Conservation (phyloP, 768 basidiomycete species). For the Paxillus involutus region DNA sequence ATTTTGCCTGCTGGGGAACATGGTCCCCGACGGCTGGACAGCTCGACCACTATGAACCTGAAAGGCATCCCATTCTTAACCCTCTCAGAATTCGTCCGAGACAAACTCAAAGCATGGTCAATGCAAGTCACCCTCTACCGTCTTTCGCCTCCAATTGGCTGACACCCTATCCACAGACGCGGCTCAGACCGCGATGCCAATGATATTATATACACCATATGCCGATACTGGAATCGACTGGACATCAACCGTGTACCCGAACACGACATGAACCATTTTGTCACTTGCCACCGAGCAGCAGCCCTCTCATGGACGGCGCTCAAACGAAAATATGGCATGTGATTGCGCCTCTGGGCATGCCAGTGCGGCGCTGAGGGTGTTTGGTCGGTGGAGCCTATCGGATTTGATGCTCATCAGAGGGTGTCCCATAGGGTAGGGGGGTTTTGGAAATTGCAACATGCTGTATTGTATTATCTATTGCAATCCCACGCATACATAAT, state of each 20-base stretch:
- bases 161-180: slow-evolving; percentile 45
- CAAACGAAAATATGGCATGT: slow-evolving; percentile 71
- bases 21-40: slow-evolving; percentile 74
- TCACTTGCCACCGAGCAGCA: slow-evolving; percentile 55
- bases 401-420: slow-evolving; percentile 24
- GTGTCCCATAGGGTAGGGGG: slow-evolving; percentile 15
- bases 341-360: slow-evolving; percentile 9
- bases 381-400: slow-evolving; percentile 24
- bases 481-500: slow-evolving; percentile 11
- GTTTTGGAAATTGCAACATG: slow-evolving; percentile 16
- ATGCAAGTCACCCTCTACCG: slow-evolving; percentile 49
- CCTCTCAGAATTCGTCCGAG: slow-evolving; percentile 83
- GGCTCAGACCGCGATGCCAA: slow-evolving; percentile 71
- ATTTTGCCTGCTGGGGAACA: slow-evolving; percentile 80
- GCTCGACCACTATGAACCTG: slow-evolving; percentile 63
- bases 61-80: slow-evolving; percentile 78
- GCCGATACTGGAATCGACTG: slow-evolving; percentile 77
- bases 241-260: slow-evolving; percentile 87
- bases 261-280: slow-evolving; percentile 81
- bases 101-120: slow-evolving; percentile 81
- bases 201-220: slow-evolving; percentile 71
- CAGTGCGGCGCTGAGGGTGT: slow-evolving; percentile 1
- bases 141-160: slow-evolving; percentile 16
- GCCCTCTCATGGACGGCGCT: slow-evolving; percentile 74
- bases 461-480: slow-evolving; percentile 24